These are phyloP conservation scores for Fusarium sp. DNA, from an alignment of 2,329 filamentous ascomycete species.

Conservation along the genomic window DNA sequence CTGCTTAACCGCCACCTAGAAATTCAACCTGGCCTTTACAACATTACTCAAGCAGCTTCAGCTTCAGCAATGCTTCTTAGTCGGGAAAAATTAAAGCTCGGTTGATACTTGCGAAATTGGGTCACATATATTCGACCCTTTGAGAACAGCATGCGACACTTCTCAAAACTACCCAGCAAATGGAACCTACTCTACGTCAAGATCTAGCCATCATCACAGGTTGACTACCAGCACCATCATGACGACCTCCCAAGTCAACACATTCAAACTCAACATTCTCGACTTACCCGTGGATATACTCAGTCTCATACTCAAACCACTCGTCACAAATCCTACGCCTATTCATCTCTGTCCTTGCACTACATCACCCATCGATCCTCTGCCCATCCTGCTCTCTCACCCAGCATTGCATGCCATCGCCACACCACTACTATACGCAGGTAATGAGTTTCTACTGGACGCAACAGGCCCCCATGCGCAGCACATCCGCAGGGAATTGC, in stretches of 20 bases:
- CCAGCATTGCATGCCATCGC: constrained; percentile 51
- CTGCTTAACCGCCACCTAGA: constrained; percentile 14
- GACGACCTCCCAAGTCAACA: constrained; percentile 16
- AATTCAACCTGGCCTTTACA: constrained; percentile 7
- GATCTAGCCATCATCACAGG: constrained; percentile 9
- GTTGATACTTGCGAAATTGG: no score
- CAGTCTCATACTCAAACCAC: constrained; percentile 48
- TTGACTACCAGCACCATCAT: constrained; percentile 14
- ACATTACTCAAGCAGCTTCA: background rate
- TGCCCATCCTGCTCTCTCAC: constrained; percentile 51
- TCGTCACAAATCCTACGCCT: constrained; percentile 43
- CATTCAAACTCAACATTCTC: constrained; percentile 50
- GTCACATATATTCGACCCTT: background rate
- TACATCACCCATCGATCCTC: constrained; percentile 38
- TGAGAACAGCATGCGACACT: constrained; percentile 11
- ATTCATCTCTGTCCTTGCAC: constrained; percentile 50
- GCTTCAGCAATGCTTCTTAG: constrained; percentile 10
- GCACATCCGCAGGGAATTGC: constrained; percentile 46
- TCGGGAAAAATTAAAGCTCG: background rate
- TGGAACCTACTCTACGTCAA: background rate
- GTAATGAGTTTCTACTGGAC: constrained; percentile 51
- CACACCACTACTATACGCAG: constrained; percentile 51
- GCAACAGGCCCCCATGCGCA: constrained; percentile 46
- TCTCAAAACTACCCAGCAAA: background rate
- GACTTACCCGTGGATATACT: constrained; percentile 53